Conservation (phyloP, 2,329 filamentous ascomycete genomes). For the Sphaerulina populicola region DNA sequence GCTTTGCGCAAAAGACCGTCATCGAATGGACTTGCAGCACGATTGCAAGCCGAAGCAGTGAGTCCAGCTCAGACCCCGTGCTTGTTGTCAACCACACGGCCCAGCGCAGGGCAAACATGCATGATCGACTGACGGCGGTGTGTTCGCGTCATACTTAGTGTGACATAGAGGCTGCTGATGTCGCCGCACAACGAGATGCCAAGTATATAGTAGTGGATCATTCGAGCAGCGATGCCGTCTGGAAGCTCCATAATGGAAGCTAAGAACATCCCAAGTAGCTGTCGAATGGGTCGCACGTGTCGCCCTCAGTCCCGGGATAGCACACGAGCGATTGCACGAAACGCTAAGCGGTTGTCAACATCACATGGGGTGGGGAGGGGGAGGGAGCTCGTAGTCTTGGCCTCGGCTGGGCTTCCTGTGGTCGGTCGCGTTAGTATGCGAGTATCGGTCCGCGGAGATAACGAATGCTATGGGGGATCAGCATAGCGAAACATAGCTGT, state of each 20-base stretch:
- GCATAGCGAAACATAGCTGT: background rate
- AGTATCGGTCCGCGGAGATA: too few relatives aligned
- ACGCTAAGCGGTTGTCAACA: background rate
- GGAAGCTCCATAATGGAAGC: background rate
- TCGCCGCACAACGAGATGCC: background rate
- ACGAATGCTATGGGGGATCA: background rate
- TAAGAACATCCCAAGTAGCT: background rate
- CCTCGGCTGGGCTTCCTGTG: background rate
- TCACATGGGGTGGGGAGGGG: background rate
- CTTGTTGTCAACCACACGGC: background rate
- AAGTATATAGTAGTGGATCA: background rate
- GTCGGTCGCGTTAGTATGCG: background rate
- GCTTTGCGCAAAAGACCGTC: background rate
- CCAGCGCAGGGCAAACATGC: background rate
- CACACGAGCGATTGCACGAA: background rate
- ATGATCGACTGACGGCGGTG: conserved; percentile 1
- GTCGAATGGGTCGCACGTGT: background rate
- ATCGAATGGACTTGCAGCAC: background rate
- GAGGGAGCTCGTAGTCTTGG: background rate
- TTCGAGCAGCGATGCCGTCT: background rate
- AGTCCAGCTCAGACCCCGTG: background rate
- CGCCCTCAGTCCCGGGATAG: background rate
- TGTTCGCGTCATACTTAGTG: conserved; percentile 3
- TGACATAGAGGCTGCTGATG: background rate
- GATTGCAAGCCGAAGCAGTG: background rate